Evolutionary conservation across 306 rosid species (phyloP), one percentile per base, ranked within the genome.

Genomic region (Cucurbita pepo): DNA sequence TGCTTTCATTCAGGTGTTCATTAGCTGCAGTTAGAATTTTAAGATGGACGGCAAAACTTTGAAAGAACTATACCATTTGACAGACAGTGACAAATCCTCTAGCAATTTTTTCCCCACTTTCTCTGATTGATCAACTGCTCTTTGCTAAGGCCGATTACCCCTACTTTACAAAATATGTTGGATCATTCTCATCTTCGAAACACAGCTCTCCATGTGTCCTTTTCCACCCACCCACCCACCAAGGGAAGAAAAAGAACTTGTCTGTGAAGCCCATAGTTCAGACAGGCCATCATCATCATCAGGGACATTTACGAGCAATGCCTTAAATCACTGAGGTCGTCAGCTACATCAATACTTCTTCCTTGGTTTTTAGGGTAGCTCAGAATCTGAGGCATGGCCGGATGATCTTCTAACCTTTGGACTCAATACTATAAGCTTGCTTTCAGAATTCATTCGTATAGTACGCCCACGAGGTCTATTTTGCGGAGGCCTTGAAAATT

Each of bases 321-420:
- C 56, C 43, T 66, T 45, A 7, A 67, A 48, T 47, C 73, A 47
- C 56, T 15, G 56, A 69, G 73, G 57, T 19, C 53, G 38, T 65
- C 54, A 43, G 53, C 25, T 65, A 43, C 30, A 18, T 65, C 16
- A 1, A 19, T 43, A 65, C 71, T 43, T 22, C 43, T 69, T 67
- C 72, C 55, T 67, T 69, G 38, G 11, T 8, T 50, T 43, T 18
- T 83, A 87, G 60, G 92, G 54, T 79, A 94, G 84, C 82, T 94
- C 96, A 56, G 96, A 89, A 85, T 90, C 95, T 34, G 96, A 94
- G 85, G 81, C 91, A 84, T 86, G 94, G 77, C 97, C 89, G 14
- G 97, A 50, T 74, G 83, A 34, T 84, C 97, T 83, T 73, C 84
- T 79, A 2, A 82, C 45, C 81, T 89, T 87, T 59, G 94, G 88